phyloP scores from a whole-genome alignment of 1,284 basidiomycete species.

The Microstroma glucosiphilum region DNA sequence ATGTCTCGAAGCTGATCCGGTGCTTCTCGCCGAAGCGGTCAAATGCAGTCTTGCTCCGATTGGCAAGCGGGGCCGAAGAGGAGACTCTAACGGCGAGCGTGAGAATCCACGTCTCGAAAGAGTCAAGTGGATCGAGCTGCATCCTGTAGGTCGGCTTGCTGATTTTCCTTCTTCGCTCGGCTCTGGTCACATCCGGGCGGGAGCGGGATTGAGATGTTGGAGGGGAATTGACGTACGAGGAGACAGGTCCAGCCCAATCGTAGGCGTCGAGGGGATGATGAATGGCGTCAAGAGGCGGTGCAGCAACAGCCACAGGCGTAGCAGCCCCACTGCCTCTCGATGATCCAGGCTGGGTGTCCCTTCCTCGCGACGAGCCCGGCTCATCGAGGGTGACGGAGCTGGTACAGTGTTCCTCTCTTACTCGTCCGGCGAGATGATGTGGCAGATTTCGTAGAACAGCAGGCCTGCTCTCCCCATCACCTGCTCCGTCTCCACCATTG shows the following conservation, averaged over 20 bases:
- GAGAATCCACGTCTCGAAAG: constrained; percentile 35
- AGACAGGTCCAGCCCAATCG: constrained; percentile 28
- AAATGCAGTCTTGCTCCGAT: not conserved
- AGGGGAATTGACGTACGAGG: constrained; percentile 2
- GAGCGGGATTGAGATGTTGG: not conserved
- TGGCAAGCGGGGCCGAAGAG: constrained; percentile 7
- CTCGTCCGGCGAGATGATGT: not conserved
- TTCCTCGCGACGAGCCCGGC: too few relatives aligned
- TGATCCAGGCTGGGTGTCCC: too few relatives aligned
- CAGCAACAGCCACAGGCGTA: too few relatives aligned
- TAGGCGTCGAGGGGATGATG: constrained; percentile 15
- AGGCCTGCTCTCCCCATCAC: too few relatives aligned
- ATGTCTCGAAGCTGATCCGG: not conserved
- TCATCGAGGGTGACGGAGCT: not conserved
- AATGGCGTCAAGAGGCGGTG: not conserved
- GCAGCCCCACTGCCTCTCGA: too few relatives aligned
- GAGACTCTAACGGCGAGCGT: constrained; percentile 20
- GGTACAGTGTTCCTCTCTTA: constrained; percentile 1
- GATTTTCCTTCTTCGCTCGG: not conserved
- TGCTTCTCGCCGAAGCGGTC: not conserved
- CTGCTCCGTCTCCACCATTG: too few relatives aligned
- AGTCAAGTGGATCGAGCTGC: constrained; percentile 37
- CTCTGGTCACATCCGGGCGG: not conserved
- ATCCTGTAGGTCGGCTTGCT: constrained; percentile 22
- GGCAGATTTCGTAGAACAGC: not conserved